phyloP scores from a whole-genome alignment of 176 grass and related monocot genomes.

The Zoysia japonica region DNA sequence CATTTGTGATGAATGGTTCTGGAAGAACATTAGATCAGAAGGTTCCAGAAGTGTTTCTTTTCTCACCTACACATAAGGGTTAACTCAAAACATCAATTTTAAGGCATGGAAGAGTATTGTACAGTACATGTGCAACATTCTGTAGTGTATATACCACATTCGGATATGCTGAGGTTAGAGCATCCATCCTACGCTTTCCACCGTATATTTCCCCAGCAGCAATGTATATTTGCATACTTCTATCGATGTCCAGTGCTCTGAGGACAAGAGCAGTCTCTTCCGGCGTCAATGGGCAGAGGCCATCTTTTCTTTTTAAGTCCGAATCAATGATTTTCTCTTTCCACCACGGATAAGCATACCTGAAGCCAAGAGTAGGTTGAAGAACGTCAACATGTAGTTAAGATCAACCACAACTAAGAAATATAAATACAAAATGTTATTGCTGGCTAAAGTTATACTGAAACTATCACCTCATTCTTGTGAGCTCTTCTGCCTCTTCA shows the following conservation, averaged over 20 bases:
- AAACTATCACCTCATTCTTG: not conserved
- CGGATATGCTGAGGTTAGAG: slow-evolving; percentile 69
- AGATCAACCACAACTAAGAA: not conserved
- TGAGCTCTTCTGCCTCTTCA: slow-evolving; percentile 75
- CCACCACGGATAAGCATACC: slow-evolving; percentile 98
- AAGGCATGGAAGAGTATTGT: not conserved
- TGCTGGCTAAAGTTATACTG: not conserved
- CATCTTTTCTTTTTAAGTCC: slow-evolving; percentile 77
- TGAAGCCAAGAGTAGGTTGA: slow-evolving; percentile 42
- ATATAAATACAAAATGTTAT: not conserved
- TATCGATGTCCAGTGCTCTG: too few relatives aligned
- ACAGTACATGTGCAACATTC: not conserved
- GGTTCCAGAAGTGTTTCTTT: slow-evolving; percentile 78
- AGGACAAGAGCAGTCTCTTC: slow-evolving; percentile 51
- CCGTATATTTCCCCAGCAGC: too few relatives aligned
- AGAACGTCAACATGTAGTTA: not conserved
- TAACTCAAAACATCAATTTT: not conserved
- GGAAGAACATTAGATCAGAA: slow-evolving; percentile 81
- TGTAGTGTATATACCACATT: slow-evolving; percentile 62
- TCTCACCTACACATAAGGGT: slow-evolving; percentile 55
- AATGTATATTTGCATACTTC: too few relatives aligned
- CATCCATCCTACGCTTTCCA: slow-evolving; percentile 57
- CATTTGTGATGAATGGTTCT: slow-evolving; percentile 31
- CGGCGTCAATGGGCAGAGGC: slow-evolving; percentile 82
- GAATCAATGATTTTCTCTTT: slow-evolving; percentile 90